A percentile compares a stretch with the other conserved stretches of the same genome.
Conservation (phyloP, 352 stramenopile species). For the Elongisporangium undulatum region DNA sequence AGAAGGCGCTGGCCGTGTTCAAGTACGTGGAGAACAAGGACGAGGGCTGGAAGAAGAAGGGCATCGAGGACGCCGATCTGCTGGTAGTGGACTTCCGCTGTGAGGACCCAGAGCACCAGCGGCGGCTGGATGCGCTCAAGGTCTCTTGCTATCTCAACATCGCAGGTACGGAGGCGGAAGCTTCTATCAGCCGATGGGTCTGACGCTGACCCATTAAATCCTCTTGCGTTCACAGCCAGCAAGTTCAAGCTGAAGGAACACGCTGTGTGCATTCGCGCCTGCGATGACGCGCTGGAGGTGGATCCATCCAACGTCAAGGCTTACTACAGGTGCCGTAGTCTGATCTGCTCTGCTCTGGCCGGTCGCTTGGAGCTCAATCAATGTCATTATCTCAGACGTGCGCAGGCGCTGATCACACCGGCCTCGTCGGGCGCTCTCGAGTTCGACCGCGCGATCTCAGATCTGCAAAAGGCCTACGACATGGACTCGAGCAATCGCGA, state of each 20-base stretch:
- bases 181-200: not conserved
- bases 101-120: conserved; percentile 35
- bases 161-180: conserved; percentile 34
- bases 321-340: conserved; percentile 44
- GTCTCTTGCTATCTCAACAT: conserved; percentile 81
- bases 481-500: conserved; percentile 57
- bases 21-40: conserved; percentile 81
- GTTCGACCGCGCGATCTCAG: conserved; percentile 67
- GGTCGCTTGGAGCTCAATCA: not conserved
- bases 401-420: conserved; percentile 71
- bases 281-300: conserved; percentile 61
- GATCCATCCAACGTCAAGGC: conserved; percentile 71
- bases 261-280: conserved; percentile 49
- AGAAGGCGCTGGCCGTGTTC: conserved; percentile 81
- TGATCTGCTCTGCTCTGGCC: not conserved
- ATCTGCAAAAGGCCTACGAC: conserved; percentile 62
- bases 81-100: conserved; percentile 48
- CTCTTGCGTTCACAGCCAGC: conserved; percentile 28
- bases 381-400: conserved; percentile 30
- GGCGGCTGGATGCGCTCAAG: conserved; percentile 46
- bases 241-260: conserved; percentile 82
- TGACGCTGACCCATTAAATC: not conserved
- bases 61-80: conserved; percentile 80
- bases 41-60: conserved; percentile 82
- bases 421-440: conserved; percentile 69